Percentiles rank a stretch among this genome's conserved stretches.
Evolutionary conservation across 2,329 filamentous ascomycete species (phyloP).

Genomic region (Cyphellophora europaea): DNA sequence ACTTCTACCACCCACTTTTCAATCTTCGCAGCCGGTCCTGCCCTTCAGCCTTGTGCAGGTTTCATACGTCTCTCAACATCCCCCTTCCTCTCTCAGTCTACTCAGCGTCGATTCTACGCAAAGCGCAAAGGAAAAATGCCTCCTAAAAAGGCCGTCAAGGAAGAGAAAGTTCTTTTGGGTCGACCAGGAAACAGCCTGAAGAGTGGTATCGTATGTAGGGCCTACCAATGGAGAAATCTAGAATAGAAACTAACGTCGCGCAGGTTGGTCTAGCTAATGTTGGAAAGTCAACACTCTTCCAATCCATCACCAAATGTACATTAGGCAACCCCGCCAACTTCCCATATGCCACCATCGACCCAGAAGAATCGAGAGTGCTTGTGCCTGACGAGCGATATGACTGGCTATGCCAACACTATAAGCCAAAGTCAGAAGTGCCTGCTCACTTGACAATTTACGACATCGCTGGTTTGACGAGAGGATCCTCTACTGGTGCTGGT

Average conservation of each 20-base stretch:
- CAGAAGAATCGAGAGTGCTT: slow-evolving; percentile 94
- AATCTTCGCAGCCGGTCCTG: too few relatives aligned
- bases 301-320: slow-evolving; percentile 95
- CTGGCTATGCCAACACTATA: slow-evolving; percentile 93
- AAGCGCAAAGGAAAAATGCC: slow-evolving; percentile 66
- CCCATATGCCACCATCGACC: slow-evolving; percentile 97
- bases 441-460: slow-evolving; percentile 98
- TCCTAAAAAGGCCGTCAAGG: slow-evolving; percentile 83
- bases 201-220: slow-evolving; percentile 89
- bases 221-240: too few relatives aligned
- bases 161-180: slow-evolving; percentile 95
- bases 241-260: slow-evolving; percentile 8
- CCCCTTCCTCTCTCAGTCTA: too few relatives aligned
- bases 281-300: slow-evolving; percentile 98
- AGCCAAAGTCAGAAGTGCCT: slow-evolving; percentile 93
- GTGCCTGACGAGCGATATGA: slow-evolving; percentile 94
- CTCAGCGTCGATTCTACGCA: too few relatives aligned
- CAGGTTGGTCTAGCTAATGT: slow-evolving; percentile 98
- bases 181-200: slow-evolving; percentile 96
- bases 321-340: slow-evolving; percentile 99
- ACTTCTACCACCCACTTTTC: too few relatives aligned
- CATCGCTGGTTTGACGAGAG: slow-evolving; percentile 91
- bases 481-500: slow-evolving; percentile 93
- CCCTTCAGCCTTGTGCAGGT: too few relatives aligned
- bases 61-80: too few relatives aligned